phyloP scores from a whole-genome alignment of 306 rosid genomes.

The Rosa rugosa region DNA sequence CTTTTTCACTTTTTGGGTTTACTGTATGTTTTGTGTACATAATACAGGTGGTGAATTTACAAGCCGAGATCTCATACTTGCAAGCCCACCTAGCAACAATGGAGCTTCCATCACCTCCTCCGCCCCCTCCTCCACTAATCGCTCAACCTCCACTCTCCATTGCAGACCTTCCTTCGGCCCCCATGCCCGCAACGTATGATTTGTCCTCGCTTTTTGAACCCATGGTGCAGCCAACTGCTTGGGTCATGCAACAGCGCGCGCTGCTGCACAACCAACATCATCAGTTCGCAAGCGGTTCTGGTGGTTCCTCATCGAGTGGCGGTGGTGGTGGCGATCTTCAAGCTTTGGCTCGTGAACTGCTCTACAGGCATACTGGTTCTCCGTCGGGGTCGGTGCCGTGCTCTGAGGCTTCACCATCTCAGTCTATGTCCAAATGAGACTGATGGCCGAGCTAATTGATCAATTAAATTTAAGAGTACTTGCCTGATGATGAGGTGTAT shows the following conservation, averaged over 20 bases:
- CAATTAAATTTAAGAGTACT: conserved; percentile 30
- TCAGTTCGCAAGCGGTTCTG: conserved; percentile 36
- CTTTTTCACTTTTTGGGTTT: background rate
- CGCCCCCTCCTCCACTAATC: conserved; percentile 37
- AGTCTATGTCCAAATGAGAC: conserved; percentile 50
- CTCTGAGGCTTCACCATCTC: conserved; percentile 51
- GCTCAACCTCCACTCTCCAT: conserved; percentile 42
- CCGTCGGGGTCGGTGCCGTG: conserved; percentile 39
- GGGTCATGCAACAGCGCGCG: conserved; percentile 63
- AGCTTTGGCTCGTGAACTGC: conserved; percentile 67
- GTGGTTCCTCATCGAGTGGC: conserved; percentile 21
- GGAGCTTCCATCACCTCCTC: conserved; percentile 68
- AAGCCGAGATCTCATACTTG: conserved; percentile 82
- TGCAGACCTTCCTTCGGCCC: conserved; percentile 50
- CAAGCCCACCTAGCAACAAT: conserved; percentile 78
- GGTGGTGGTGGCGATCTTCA: conserved; percentile 49
- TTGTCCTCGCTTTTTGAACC: conserved; percentile 86
- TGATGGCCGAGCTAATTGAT: conserved; percentile 3
- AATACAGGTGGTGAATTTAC: conserved; percentile 68
- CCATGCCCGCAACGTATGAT: conserved; percentile 57
- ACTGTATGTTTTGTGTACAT: background rate
- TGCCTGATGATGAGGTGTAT: conserved; percentile 26
- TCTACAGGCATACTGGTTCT: conserved; percentile 49
- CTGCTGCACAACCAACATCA: conserved; percentile 38
- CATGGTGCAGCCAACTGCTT: conserved; percentile 47